Evolutionary conservation across 371 early-diverging fungal species (phyloP).

Genomic region (Zychaea mexicana): DNA sequence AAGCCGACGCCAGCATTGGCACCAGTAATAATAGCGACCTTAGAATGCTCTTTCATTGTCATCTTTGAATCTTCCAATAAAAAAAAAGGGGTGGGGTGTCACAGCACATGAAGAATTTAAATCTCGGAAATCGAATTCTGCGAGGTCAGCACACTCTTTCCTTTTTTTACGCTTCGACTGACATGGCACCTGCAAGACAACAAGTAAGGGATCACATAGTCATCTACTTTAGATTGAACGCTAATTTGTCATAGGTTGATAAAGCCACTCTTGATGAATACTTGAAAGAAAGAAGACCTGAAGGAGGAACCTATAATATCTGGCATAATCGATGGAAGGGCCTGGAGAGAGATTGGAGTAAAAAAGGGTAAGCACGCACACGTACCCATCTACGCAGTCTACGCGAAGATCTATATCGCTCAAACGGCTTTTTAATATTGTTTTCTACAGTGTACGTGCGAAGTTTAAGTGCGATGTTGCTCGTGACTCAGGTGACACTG

Average conservation of each 20-base stretch:
- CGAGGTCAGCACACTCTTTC: not conserved
- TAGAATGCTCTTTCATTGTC: slow-evolving; percentile 11
- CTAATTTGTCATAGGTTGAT: slow-evolving; percentile 33
- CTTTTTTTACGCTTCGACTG: not conserved
- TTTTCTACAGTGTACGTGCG: slow-evolving; percentile 52
- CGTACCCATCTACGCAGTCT: not conserved
- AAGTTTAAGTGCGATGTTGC: slow-evolving; percentile 65
- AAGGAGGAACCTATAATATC: slow-evolving; percentile 73
- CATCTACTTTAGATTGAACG: not conserved
- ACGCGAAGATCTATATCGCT: not conserved
- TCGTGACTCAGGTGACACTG: slow-evolving; percentile 77
- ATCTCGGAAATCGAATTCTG: no score
- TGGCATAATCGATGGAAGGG: slow-evolving; percentile 78
- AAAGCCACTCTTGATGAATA: slow-evolving; percentile 47
- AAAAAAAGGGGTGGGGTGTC: not conserved
- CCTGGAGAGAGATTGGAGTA: slow-evolving; percentile 46
- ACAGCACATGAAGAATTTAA: not conserved
- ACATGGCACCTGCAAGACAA: slow-evolving; percentile 27
- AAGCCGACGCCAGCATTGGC: slow-evolving; percentile 79
- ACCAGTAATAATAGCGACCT: slow-evolving; percentile 64
- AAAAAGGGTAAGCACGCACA: slow-evolving; percentile 36
- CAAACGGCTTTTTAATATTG: not conserved
- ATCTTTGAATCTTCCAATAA: not conserved
- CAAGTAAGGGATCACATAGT: slow-evolving; percentile 12
- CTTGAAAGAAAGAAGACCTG: slow-evolving; percentile 40